Evolutionary conservation across 345 rosid genomes (phyloP).

Genomic region (Cardamine resedifolia): DNA sequence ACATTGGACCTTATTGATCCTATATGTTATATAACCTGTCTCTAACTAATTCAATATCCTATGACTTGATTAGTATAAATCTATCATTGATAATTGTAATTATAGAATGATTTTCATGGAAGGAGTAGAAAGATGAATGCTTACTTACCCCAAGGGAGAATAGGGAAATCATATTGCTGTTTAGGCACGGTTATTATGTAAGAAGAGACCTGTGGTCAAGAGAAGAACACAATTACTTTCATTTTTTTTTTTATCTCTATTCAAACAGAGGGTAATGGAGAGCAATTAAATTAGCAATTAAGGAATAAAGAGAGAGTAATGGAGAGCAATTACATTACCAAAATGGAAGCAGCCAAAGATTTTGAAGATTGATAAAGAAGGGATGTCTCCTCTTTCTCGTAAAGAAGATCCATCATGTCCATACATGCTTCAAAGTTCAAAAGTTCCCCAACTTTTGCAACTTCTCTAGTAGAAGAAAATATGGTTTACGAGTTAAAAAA

Average conservation of each 20-base stretch:
- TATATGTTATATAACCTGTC: not conserved
- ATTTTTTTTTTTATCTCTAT: conserved; percentile 17
- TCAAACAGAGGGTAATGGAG: not conserved
- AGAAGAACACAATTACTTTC: conserved; percentile 13
- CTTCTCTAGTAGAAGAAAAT: conserved; percentile 45
- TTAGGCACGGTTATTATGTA: conserved; percentile 67
- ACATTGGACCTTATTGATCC: conserved; percentile 22
- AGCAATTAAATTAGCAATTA: not conserved
- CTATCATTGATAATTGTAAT: not conserved
- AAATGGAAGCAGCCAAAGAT: conserved; percentile 69
- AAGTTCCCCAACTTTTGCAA: conserved; percentile 66
- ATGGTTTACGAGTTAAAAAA: not conserved
- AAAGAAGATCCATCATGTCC: conserved; percentile 91
- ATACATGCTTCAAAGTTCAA: conserved; percentile 69
- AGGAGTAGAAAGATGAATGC: conserved; percentile 23
- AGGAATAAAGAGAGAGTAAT: not conserved
- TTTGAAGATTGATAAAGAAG: conserved; percentile 50
- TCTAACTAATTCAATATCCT: conserved; percentile 12
- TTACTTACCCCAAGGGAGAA: conserved; percentile 86
- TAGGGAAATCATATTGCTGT: conserved; percentile 72
- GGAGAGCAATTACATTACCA: conserved; percentile 42
- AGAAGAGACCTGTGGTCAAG: conserved; percentile 65
- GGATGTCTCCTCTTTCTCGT: conserved; percentile 64
- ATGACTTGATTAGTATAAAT: not conserved
- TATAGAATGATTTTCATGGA: not conserved